Conservation (phyloP, 2,329 filamentous ascomycete species). For the Nemania diffusa region DNA sequence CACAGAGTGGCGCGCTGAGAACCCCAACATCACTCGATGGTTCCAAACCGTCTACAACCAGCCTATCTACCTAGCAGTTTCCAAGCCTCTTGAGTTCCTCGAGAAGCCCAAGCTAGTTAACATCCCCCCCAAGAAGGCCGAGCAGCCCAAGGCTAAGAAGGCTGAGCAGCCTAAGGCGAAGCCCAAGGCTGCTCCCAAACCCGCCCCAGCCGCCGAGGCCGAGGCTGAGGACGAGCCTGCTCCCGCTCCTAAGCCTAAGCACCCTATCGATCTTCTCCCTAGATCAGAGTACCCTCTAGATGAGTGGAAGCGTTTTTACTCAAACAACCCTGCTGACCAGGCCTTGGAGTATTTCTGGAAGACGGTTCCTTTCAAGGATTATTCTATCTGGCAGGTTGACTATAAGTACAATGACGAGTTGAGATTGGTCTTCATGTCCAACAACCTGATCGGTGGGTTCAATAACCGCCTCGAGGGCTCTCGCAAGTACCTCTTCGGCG, state of each 20-base stretch:
- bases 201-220: constrained; percentile 57
- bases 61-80: constrained; percentile 85
- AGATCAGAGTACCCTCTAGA: constrained; percentile 85
- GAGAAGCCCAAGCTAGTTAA: constrained; percentile 82
- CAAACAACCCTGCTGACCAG: constrained; percentile 87
- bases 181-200: constrained; percentile 54
- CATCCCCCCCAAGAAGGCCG: constrained; percentile 80
- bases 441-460: constrained; percentile 98
- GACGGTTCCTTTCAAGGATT: constrained; percentile 92
- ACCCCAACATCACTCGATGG: constrained; percentile 93
- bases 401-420: constrained; percentile 99
- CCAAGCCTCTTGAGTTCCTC: constrained; percentile 78
- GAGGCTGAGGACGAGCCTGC: constrained; percentile 45
- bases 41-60: constrained; percentile 94
- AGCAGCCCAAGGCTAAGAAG: constrained; percentile 67
- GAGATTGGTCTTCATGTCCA: constrained; percentile 97
- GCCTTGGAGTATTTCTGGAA: constrained; percentile 99
- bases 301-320: constrained; percentile 99
- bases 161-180: constrained; percentile 31
- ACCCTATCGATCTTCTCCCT: constrained; percentile 87
- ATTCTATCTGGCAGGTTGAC: constrained; percentile 91
- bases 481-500: constrained; percentile 98
- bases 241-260: constrained; percentile 88
- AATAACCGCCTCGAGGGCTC: constrained; percentile 96
- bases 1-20: constrained; percentile 83